These are phyloP conservation scores for Sistotremastrum suecicum DNA, from an alignment of 768 basidiomycete genomes.

Conservation along the genomic window DNA sequence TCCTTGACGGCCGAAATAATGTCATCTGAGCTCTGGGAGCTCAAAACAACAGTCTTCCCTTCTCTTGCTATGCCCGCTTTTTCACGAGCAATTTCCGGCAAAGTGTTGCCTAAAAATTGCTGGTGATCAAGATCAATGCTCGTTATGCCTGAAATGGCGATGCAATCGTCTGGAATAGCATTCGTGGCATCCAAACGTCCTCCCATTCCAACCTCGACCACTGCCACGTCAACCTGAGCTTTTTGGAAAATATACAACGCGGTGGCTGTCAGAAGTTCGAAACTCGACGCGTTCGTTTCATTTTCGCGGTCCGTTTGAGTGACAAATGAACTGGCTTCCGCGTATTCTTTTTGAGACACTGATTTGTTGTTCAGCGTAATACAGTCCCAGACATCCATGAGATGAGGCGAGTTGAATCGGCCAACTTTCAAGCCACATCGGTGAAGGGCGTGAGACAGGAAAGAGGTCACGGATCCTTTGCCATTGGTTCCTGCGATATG, in stretches of 20 bases:
- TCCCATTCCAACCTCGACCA: slow-evolving; percentile 93
- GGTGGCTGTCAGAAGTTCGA: slow-evolving; percentile 76
- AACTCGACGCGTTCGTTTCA: slow-evolving; percentile 42
- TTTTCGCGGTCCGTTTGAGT: slow-evolving; percentile 30
- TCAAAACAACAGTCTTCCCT: slow-evolving; percentile 51
- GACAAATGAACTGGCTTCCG: slow-evolving; percentile 29
- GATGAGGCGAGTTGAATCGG: slow-evolving; percentile 87
- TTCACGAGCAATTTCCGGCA: slow-evolving; percentile 61
- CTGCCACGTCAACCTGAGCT: slow-evolving; percentile 57
- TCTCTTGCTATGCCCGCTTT: slow-evolving; percentile 70
- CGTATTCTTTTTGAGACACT: slow-evolving; percentile 36
- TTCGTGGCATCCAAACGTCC: slow-evolving; percentile 91
- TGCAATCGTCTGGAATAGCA: slow-evolving; percentile 51
- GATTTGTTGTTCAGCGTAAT: slow-evolving; percentile 53
- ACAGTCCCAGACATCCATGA: slow-evolving; percentile 61
- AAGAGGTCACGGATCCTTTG: slow-evolving; percentile 84
- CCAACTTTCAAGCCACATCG: slow-evolving; percentile 48
- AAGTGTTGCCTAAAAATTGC: slow-evolving; percentile 66
- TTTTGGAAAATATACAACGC: slow-evolving; percentile 68
- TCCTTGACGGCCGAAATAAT: slow-evolving; percentile 22
- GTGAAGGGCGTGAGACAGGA: slow-evolving; percentile 63
- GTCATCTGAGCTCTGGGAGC: slow-evolving; percentile 38
- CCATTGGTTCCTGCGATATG: slow-evolving; percentile 96
- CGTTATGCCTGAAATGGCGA: slow-evolving; percentile 73
- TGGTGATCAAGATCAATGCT: slow-evolving; percentile 91